Percentiles rank a stretch among this genome's conserved stretches.
Conservation (phyloP, 768 basidiomycete genomes). For the Tulasnella sp. region DNA sequence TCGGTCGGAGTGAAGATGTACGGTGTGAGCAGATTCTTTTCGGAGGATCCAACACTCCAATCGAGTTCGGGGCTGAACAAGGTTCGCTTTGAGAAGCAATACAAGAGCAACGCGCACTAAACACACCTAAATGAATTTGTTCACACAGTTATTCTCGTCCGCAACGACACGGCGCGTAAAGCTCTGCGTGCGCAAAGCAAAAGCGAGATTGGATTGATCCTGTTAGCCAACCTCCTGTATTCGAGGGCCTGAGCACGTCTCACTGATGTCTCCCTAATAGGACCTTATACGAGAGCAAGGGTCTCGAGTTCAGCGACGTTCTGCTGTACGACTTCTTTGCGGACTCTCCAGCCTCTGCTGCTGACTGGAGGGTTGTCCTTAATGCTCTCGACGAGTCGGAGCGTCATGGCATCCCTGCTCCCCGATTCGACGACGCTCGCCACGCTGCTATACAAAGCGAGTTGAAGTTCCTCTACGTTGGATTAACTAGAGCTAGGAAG, state of each 20-base stretch:
- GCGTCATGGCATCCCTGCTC: too few relatives aligned
- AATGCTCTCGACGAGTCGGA: too few relatives aligned
- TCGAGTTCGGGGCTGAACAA: conserved; percentile 35
- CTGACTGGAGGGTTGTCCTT: conserved; percentile 5
- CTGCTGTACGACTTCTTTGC: conserved; percentile 65
- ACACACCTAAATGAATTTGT: conserved; percentile 50
- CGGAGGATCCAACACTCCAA: background rate
- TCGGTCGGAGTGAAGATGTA: background rate
- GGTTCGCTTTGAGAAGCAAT: conserved; percentile 20
- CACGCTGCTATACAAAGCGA: conserved; percentile 10
- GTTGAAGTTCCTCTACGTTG: conserved; percentile 17
- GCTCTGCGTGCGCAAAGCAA: conserved; percentile 36
- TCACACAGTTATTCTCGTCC: conserved; percentile 56
- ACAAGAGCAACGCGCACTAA: conserved; percentile 15
- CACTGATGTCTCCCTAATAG: background rate
- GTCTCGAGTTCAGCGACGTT: conserved; percentile 56
- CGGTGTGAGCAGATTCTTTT: background rate
- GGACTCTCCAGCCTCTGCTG: conserved; percentile 39
- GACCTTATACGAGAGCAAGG: conserved; percentile 53
- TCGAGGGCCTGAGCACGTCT: too few relatives aligned
- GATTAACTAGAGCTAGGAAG: conserved; percentile 13
- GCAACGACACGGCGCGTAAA: conserved; percentile 43
- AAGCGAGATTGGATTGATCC: conserved; percentile 41
- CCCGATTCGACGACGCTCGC: background rate
- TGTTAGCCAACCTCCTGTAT: background rate